Base-by-base conservation (phyloP, 2,329 filamentous ascomycete genomes). In the Fusarium abutilonis region DNA sequence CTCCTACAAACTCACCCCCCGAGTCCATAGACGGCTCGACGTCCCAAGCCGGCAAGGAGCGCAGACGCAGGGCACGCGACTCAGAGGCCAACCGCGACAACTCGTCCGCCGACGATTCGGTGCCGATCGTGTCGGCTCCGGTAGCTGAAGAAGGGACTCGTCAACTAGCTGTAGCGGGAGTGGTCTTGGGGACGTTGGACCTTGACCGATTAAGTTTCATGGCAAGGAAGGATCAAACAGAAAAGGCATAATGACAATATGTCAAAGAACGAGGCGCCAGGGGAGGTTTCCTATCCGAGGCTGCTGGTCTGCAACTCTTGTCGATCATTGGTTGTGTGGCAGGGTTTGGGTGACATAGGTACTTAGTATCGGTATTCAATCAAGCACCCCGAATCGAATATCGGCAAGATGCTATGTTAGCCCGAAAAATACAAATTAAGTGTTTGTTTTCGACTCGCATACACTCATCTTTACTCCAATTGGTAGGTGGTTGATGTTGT, bases 131-230 rank as follows among this genome's bases (percentile, higher is more conserved):
- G 23, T 60, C 65, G 45, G 68, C 64, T 52, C 65, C 67, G 26
- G 49, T 35, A 15, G 62, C 44, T 6, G 63, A 59, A 11, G 59
- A 69, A 32, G 64, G 65, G 26, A 64, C 69, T 23, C 63, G 60
- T 28, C 68, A 70, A 8, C 53, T 73, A 41, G 72, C 59, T 28
- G 56, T 69, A 52, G 73, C 71, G 7, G 70, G 70, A 17, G 53
- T 73, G 40, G 53, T 68, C 15, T 39, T 75, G 60, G 74, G 72
- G 29, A 68, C 69, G 29, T 61, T 63, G 21, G 69, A 75, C n/a
- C 57, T 76, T 31, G 74, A 76, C 31, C 68, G 72, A n/a, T 52
- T 75, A 47, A 75, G 70, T 45, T 36, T 51, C 41, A 67, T 66
- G 60, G 70, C 73, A 17, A 67, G 69, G 46, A 28, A 53, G 23